phyloP scores from a whole-genome alignment of 2,329 filamentous ascomycete genomes.

The Neoascochyta sp. region DNA sequence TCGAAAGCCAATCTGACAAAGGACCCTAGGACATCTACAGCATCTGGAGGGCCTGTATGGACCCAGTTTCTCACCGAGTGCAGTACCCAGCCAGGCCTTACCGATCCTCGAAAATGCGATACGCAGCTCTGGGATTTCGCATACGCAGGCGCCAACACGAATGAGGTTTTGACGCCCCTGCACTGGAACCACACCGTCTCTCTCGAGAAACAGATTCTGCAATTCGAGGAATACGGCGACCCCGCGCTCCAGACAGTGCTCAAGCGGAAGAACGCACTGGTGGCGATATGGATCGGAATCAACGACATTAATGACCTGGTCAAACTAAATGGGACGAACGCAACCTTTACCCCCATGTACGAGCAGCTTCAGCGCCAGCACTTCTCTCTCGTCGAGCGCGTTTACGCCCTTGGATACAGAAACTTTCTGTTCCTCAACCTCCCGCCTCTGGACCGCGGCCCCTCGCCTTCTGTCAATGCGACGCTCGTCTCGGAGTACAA shows the following conservation, averaged over 20 bases:
- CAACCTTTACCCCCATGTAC: constrained; percentile 48
- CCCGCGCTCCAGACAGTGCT: constrained; percentile 36
- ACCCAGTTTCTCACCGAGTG: constrained; percentile 53
- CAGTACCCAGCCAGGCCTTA: constrained; percentile 45
- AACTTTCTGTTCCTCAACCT: constrained; percentile 41
- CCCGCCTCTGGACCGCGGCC: constrained; percentile 7
- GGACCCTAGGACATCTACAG: constrained; percentile 41
- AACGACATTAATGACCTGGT: constrained; percentile 55
- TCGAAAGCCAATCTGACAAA: too few relatives aligned
- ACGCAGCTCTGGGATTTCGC: constrained; percentile 56
- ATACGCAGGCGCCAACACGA: constrained; percentile 53
- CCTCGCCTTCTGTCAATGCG: constrained; percentile 43
- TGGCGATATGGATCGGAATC: constrained; percentile 55
- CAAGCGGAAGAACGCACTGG: constrained; percentile 41
- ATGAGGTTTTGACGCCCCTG: constrained; percentile 40
- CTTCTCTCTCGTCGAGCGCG: constrained; percentile 41
- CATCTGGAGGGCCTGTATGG: constrained; percentile 55
- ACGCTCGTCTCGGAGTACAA: constrained; percentile 49
- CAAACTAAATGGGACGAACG: constrained; percentile 35
- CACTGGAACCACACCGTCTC: constrained; percentile 52
- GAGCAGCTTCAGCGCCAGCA: constrained; percentile 41
- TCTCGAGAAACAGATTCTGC: constrained; percentile 50
- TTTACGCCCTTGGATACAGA: constrained; percentile 45
- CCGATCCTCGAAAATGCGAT: constrained; percentile 44
- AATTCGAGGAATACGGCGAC: constrained; percentile 48